Evolutionary conservation across 495 filamentous ascomycete genomes (phyloP).

Genomic region (Podospora comata): DNA sequence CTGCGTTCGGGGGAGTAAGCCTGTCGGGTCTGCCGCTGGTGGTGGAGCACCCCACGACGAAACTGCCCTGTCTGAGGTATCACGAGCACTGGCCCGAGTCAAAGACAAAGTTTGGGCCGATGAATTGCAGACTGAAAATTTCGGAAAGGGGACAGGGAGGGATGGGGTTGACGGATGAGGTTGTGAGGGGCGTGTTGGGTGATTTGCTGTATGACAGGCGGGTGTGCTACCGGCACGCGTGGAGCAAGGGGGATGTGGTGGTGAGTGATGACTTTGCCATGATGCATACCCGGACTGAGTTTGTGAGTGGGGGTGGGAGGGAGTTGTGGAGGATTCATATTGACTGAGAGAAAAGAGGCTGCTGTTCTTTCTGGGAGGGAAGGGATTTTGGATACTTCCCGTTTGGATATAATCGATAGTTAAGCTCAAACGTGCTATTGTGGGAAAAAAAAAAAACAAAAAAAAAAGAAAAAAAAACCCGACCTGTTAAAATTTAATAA

Average conservation of each 20-base stretch:
- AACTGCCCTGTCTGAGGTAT: conserved; percentile 48
- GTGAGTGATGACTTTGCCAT: conserved; percentile 52
- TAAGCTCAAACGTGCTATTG: no score
- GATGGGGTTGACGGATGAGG: conserved; percentile 25
- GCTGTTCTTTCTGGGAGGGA: no score
- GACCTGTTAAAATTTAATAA: no score
- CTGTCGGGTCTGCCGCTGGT: conserved; percentile 51
- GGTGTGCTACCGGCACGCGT: conserved; percentile 46
- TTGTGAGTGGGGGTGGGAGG: conserved; percentile 40
- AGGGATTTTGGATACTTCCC: no score
- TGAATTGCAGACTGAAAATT: neutral
- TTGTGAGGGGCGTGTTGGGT: conserved; percentile 29
- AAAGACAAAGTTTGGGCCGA: conserved; percentile 46
- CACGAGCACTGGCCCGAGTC: conserved; percentile 53
- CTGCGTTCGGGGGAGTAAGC: neutral
- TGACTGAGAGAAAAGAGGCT: conserved; percentile 15
- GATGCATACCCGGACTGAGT: conserved; percentile 52
- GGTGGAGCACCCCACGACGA: conserved; percentile 44
- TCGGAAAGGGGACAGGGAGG: neutral
- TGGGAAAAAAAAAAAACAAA: no score
- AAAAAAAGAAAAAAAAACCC: no score
- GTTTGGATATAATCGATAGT: no score
- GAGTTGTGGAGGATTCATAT: conserved; percentile 54
- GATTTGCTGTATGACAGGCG: conserved; percentile 48
- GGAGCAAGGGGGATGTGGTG: conserved; percentile 55